Conservation (phyloP, 2,329 filamentous ascomycete species). For the Zymoseptoria crescenta region DNA sequence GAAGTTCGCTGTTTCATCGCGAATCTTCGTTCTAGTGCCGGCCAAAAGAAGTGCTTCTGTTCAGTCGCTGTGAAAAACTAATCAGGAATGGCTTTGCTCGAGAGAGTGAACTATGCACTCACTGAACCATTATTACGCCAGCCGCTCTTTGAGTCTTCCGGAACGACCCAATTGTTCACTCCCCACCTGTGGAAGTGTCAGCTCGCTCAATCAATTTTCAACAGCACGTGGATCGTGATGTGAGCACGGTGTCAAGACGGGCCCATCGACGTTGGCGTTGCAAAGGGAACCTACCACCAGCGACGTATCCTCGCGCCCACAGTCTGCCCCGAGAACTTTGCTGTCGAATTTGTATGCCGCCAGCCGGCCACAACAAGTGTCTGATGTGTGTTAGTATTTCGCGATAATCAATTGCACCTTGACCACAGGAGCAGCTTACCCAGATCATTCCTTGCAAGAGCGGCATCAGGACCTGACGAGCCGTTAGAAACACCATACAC, state of each 20-base stretch:
- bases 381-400: neutral
- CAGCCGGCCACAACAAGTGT: constrained; percentile 45
- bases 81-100: neutral
- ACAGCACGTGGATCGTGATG: neutral
- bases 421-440: constrained; percentile 15
- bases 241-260: too few species aligned
- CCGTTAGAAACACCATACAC: neutral
- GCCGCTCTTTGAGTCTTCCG: constrained; percentile 26
- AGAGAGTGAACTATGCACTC: constrained; percentile 8
- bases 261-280: too few species aligned
- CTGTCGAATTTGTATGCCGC: constrained; percentile 79
- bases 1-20: neutral
- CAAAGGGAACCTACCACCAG: constrained; percentile 55
- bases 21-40: neutral
- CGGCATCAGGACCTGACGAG: constrained; percentile 66
- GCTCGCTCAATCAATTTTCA: neutral
- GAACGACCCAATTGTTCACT: constrained; percentile 82
- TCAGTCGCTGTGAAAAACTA: neutral
- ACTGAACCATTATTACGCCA: neutral
- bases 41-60: neutral
- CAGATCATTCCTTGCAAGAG: constrained; percentile 83
- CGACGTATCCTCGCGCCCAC: constrained; percentile 69
- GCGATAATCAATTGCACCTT: too few species aligned
- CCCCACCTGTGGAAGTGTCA: constrained; percentile 50
- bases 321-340: constrained; percentile 66